Percentiles rank a stretch among this genome's conserved stretches.
Conservation (phyloP, 2,329 filamentous ascomycete species). For the Fusarium sp. region DNA sequence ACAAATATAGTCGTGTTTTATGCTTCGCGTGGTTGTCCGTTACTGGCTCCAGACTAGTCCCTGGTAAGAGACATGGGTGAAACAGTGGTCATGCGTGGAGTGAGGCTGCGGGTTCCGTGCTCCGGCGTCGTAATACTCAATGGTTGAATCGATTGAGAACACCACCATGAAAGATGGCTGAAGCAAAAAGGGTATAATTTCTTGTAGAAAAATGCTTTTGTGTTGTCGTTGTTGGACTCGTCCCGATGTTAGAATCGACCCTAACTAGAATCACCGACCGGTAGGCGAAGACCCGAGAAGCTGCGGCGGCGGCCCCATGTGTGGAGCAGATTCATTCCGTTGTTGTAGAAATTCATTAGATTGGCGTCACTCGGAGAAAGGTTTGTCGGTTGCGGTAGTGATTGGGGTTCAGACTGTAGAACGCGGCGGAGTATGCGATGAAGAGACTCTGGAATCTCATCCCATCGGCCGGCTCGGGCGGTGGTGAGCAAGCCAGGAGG, state of each 20-base stretch:
- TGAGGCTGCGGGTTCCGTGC: slow-evolving; percentile 39
- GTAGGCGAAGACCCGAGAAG: slow-evolving; percentile 56
- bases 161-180: slow-evolving; percentile 9
- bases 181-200: slow-evolving; percentile 43
- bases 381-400: slow-evolving; percentile 29
- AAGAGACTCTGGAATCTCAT: slow-evolving; percentile 67
- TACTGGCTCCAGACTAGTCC: neutral
- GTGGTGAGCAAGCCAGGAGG: slow-evolving; percentile 65
- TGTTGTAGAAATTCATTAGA: neutral
- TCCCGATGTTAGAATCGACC: slow-evolving; percentile 17
- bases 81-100: slow-evolving; percentile 26
- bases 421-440: slow-evolving; percentile 64
- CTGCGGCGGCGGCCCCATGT: slow-evolving; percentile 31
- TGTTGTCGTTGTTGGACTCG: slow-evolving; percentile 21
- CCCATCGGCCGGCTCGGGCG: slow-evolving; percentile 68
- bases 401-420: slow-evolving; percentile 54
- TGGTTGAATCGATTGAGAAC: slow-evolving; percentile 14
- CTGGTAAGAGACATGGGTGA: slow-evolving; percentile 20
- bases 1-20: slow-evolving; percentile 7
- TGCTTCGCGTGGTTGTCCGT: slow-evolving; percentile 12
- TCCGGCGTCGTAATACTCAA: slow-evolving; percentile 20
- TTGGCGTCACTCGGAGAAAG: neutral
- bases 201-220: slow-evolving; percentile 28
- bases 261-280: slow-evolving; percentile 49
- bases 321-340: neutral